Conservation (phyloP, 352 stramenopile species). For the Globisporangium uncinulatum region DNA sequence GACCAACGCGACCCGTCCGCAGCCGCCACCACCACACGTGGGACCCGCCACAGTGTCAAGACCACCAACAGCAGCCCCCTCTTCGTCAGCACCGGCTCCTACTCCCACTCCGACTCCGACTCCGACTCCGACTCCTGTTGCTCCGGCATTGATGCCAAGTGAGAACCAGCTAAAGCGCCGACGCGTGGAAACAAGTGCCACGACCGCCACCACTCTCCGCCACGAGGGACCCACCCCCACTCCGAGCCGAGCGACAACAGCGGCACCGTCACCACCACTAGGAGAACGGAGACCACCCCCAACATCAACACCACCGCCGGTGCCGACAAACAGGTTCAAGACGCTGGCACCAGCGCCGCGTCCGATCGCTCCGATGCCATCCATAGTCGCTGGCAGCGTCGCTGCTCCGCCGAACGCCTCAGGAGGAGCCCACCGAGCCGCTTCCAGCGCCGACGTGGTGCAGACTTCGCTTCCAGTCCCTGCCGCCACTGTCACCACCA, state of each 20-base stretch:
- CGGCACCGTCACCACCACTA: not conserved
- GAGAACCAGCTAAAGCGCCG: not conserved
- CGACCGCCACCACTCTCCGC: too few species aligned
- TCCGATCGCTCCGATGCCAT: not conserved
- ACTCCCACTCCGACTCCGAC: too few species aligned
- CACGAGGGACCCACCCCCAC: too few species aligned
- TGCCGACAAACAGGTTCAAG: not conserved
- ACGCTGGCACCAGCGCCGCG: not conserved
- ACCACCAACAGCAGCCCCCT: not conserved
- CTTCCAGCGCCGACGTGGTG: not conserved
- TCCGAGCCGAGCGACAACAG: too few species aligned
- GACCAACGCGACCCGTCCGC: not conserved
- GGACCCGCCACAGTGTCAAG: not conserved
- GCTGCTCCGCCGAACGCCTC: not conserved
- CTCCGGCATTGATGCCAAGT: not conserved
- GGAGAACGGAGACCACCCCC: not conserved
- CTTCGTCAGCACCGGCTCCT: too few species aligned
- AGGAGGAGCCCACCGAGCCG: not conserved
- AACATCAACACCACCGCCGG: too few species aligned
- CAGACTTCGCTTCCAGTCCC: too few species aligned
- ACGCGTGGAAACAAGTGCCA: not conserved
- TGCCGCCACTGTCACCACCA: not conserved
- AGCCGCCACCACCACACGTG: not conserved
- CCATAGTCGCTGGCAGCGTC: not conserved
- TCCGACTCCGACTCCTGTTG: not conserved